Evolutionary conservation across 2,329 filamentous ascomycete genomes (phyloP).

Genomic region (Teratosphaeria gauchensis): DNA sequence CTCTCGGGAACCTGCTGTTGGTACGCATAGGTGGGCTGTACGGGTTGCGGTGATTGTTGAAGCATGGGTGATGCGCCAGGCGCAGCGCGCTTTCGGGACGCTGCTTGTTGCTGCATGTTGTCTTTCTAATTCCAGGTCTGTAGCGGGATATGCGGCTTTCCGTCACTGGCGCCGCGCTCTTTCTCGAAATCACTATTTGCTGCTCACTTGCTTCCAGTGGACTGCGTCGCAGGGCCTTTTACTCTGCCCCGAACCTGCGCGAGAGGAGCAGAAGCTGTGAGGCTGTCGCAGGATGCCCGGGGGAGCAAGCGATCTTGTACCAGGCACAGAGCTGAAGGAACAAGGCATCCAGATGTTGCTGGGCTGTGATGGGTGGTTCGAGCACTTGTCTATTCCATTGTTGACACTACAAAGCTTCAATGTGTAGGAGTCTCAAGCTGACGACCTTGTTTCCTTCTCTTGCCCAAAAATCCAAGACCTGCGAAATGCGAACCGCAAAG

Average conservation of each 20-base stretch:
- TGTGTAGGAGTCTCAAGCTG: neutral
- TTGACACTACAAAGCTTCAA: slow-evolving; percentile 6
- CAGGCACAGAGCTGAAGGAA: neutral
- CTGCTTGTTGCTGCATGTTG: slow-evolving; percentile 6
- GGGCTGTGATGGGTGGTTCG: slow-evolving; percentile 1
- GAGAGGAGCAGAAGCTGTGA: neutral
- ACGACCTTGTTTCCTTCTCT: neutral
- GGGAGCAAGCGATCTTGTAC: slow-evolving; percentile 1
- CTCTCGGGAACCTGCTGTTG: slow-evolving; percentile 40
- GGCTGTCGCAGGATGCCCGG: neutral
- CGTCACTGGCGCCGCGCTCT: neutral
- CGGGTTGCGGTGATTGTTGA: slow-evolving; percentile 29
- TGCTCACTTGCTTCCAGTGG: neutral
- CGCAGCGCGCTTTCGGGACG: slow-evolving; percentile 58
- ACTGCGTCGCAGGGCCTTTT: neutral
- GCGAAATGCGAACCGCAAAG: neutral
- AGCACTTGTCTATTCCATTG: slow-evolving; percentile 3
- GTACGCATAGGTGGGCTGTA: slow-evolving; percentile 19
- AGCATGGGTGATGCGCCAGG: slow-evolving; percentile 60
- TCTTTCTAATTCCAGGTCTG: neutral
- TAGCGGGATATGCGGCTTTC: slow-evolving; percentile 2
- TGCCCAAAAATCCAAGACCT: neutral
- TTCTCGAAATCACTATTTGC: neutral
- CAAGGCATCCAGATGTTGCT: slow-evolving; percentile 3
- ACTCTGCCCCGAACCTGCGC: neutral